Evolutionary conservation across 2,329 filamentous ascomycete genomes (phyloP), one percentile per base, ranked within the genome.

Genomic region (Sclerotinia subarctica): DNA sequence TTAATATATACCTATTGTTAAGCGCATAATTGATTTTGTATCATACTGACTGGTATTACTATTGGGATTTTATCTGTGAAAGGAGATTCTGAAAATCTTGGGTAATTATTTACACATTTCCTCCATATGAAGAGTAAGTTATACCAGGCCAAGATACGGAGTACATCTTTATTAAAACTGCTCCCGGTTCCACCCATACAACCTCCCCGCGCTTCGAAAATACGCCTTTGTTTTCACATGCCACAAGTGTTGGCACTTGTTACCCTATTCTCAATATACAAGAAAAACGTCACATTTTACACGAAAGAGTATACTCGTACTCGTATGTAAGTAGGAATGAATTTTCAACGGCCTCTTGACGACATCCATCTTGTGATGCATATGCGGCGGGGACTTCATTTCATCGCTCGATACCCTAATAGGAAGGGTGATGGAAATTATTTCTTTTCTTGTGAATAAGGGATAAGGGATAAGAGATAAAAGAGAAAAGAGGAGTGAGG

Each of bases 21-120:
- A 60, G 21, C 19, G 44, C 42, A 47, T 60, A 47, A 60, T 47
- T 44, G 35, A 60, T 32, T 32, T 47, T 60, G 42, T 60, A 60
- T 60, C 26, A 60, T 60, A 47, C n/a, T 17, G 26, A 60, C 13
- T 60, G 21, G 42, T 32, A 8, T 47, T 60, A 8, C 17, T n/a
- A 2, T 60, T 11, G 19, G 19, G 3, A 60, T 32, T 17, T 7
- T 17, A 5, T 4, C 10, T 1, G 11, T n/a, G 11, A 17, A n/a
- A n/a, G 1, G 21, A 5, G 19, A 21, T 1, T 54, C 3, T 19
- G 35, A 19, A 56, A 38, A 35, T 38, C 7, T 11, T 24, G 10
- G 21, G 10, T 19, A 56, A 15, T 56, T 56, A n/a, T 24, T 42
- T 26, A n/a, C 3, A 7, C 5, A 24, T 21, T 56, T 38, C 1